These are phyloP conservation scores for Cercospora canescens DNA, from an alignment of 2,329 filamentous ascomycete genomes.

Conservation along the genomic window DNA sequence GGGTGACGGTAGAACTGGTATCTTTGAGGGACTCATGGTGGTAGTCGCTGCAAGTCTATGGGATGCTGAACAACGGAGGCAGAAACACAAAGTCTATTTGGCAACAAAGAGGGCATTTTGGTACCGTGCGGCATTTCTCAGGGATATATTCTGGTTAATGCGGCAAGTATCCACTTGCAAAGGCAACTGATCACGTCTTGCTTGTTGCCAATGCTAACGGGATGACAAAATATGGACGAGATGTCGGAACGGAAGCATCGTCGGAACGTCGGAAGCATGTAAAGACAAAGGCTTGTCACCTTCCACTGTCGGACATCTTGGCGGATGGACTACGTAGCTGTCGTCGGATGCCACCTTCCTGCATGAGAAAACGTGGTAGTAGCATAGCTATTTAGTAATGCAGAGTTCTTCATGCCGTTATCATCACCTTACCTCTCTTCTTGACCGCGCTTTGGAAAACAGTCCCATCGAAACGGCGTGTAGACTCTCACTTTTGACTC, in stretches of 20 bases:
- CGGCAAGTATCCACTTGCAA: not conserved
- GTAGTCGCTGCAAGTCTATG: not conserved
- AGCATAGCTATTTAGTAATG: constrained; percentile 3
- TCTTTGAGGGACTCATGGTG: constrained; percentile 31
- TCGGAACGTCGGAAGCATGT: not conserved
- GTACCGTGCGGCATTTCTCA: not conserved
- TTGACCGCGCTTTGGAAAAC: not conserved
- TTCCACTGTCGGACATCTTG: constrained; percentile 9
- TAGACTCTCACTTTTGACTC: not conserved
- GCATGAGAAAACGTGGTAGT: constrained; percentile 4
- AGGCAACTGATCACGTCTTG: not conserved
- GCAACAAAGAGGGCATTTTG: not conserved
- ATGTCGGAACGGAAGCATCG: not conserved
- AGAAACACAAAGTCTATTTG: not conserved
- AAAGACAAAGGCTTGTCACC: not conserved
- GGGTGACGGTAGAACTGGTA: constrained; percentile 23
- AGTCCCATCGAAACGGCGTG: no score
- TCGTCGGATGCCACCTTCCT: constrained; percentile 7
- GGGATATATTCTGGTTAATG: not conserved
- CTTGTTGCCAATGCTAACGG: not conserved
- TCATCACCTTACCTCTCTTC: not conserved
- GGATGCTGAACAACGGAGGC: not conserved
- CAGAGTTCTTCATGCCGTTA: not conserved
- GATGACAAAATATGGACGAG: not conserved
- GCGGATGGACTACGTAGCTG: not conserved